Evolutionary conservation across 768 basidiomycete genomes (phyloP).

Genomic region (Chlorophyllum brunneum): DNA sequence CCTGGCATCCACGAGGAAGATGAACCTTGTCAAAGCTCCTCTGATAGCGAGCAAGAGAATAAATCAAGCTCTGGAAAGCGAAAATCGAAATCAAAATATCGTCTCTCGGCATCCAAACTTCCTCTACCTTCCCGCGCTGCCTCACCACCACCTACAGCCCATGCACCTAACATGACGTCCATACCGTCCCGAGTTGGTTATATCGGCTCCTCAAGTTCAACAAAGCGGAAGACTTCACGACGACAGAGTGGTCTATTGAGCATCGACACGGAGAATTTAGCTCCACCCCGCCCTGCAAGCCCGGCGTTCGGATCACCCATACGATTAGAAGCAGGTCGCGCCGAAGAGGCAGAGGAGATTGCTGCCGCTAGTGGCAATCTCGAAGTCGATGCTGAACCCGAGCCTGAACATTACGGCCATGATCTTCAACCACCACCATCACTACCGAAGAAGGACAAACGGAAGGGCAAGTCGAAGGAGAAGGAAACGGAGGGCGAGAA

Average conservation of each 20-base stretch:
- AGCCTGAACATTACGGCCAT: slow-evolving; percentile 20
- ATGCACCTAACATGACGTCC: slow-evolving; percentile 16
- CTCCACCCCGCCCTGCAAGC: slow-evolving; percentile 55
- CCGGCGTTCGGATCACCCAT: slow-evolving; percentile 67
- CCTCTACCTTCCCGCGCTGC: slow-evolving; percentile 41
- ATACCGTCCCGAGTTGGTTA: slow-evolving; percentile 18
- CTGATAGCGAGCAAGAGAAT: slow-evolving; percentile 37
- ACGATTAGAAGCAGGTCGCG: slow-evolving; percentile 50
- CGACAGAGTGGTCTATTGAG: slow-evolving; percentile 56
- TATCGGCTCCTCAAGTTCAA: slow-evolving; percentile 17
- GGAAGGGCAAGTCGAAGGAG: slow-evolving; percentile 41
- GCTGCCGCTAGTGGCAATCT: slow-evolving; percentile 30
- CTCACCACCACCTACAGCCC: slow-evolving; percentile 32
- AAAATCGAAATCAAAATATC: slow-evolving; percentile 44
- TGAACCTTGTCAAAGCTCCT: slow-evolving; percentile 44
- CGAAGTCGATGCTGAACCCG: slow-evolving; percentile 31
- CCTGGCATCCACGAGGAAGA: slow-evolving; percentile 70
- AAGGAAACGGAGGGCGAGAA: slow-evolving; percentile 28
- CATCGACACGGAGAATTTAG: slow-evolving; percentile 33
- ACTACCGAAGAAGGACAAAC: slow-evolving; percentile 40
- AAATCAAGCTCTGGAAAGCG: slow-evolving; percentile 36
- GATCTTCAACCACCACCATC: slow-evolving; percentile 6
- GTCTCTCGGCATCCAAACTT: slow-evolving; percentile 44
- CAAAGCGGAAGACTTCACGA: slow-evolving; percentile 37
- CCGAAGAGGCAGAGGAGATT: slow-evolving; percentile 54